Conservation (phyloP, 495 filamentous ascomycete genomes). For the Xylona heveae region DNA sequence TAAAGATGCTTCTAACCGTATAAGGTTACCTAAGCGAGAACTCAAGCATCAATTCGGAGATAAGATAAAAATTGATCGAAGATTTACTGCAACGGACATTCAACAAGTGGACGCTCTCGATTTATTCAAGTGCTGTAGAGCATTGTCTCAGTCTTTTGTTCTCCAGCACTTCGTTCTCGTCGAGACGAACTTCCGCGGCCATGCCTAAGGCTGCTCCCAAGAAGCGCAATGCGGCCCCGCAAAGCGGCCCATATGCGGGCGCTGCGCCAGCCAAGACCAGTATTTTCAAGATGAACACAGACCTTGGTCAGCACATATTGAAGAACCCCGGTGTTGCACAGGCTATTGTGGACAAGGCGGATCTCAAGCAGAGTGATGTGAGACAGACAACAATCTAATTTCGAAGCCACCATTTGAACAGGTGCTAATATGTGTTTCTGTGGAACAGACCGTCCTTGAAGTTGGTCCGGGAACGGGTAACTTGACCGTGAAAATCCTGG, state of each 20-base stretch:
- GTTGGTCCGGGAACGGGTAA: conserved; percentile 70
- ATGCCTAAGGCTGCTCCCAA: conserved; percentile 41
- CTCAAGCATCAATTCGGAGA: too few relatives aligned
- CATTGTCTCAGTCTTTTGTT: too few relatives aligned
- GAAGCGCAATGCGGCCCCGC: conserved; percentile 35
- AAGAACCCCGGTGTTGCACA: conserved; percentile 89
- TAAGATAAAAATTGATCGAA: too few relatives aligned
- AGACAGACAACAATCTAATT: conserved; percentile 16
- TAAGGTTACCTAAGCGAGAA: too few relatives aligned
- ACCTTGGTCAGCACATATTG: conserved; percentile 79
- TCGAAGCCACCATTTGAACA: not conserved
- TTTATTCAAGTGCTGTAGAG: too few relatives aligned
- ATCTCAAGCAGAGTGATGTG: conserved; percentile 72
- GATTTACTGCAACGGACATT: too few relatives aligned
- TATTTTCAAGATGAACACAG: conserved; percentile 74
- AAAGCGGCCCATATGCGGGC: conserved; percentile 32
- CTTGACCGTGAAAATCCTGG: conserved; percentile 71
- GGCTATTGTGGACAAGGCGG: conserved; percentile 72
- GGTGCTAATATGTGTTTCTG: too few relatives aligned
- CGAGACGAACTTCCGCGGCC: too few relatives aligned
- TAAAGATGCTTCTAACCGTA: too few relatives aligned
- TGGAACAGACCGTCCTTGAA: conserved; percentile 45
- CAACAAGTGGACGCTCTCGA: too few relatives aligned
- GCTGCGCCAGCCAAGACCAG: conserved; percentile 32
- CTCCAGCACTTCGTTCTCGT: too few relatives aligned